phyloP scores from a whole-genome alignment of 2,329 filamentous ascomycete genomes.

The Neofusicoccum cordaticola region DNA sequence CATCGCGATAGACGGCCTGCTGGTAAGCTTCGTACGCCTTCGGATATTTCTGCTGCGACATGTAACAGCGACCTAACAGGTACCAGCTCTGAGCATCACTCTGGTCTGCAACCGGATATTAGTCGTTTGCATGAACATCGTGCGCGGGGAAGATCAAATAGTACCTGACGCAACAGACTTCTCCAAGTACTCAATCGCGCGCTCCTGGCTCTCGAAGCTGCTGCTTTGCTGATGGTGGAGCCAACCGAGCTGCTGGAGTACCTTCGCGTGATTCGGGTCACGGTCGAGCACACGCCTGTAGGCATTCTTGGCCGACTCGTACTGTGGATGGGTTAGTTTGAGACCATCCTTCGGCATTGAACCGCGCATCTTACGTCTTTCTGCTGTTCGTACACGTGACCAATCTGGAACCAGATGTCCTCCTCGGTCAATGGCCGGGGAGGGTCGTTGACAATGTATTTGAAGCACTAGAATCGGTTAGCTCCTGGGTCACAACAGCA shows the following conservation, averaged over 20 bases:
- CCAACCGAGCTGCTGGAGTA: conserved; percentile 96
- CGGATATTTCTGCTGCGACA: conserved; percentile 98
- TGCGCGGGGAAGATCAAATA: conserved; percentile 27
- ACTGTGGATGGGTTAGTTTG: conserved; percentile 55
- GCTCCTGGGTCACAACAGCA: neutral
- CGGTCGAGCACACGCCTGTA: conserved; percentile 92
- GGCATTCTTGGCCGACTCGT: conserved; percentile 86
- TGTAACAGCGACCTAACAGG: conserved; percentile 93
- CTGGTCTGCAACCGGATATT: conserved; percentile 61
- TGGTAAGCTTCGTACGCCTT: conserved; percentile 99
- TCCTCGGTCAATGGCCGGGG: conserved; percentile 91
- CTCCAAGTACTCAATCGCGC: conserved; percentile 94
- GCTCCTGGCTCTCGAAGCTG: conserved; percentile 87
- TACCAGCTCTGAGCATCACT: conserved; percentile 98
- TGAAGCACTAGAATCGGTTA: conserved; percentile 72
- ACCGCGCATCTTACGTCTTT: conserved; percentile 77
- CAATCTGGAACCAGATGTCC: conserved; percentile 99
- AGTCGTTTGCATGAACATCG: neutral
- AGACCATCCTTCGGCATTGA: neutral
- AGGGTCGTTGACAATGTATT: conserved; percentile 92
- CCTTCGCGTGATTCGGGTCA: conserved; percentile 95
- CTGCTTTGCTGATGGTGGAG: conserved; percentile 94
- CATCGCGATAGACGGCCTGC: conserved; percentile 96
- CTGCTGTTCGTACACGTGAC: conserved; percentile 97
- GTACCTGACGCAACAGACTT: conserved; percentile 91